Base-by-base conservation (phyloP, 2,329 filamentous ascomycete species). In the Pezicula neosporulosa region DNA sequence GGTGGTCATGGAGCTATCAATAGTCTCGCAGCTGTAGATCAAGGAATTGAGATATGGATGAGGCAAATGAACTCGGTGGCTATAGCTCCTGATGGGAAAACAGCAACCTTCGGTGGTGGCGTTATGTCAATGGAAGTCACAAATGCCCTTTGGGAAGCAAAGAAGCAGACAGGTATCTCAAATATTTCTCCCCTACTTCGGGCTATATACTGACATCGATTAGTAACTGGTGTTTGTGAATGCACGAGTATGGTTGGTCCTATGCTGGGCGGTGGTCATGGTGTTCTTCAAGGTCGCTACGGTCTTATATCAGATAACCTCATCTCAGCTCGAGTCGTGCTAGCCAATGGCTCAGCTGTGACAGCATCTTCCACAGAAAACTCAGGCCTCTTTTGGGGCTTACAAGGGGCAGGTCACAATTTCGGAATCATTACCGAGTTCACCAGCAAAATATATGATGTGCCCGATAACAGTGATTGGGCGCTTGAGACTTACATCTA, bases 391-490 rank as follows among this genome's bases (percentile, higher is more conserved):
- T 82, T 71, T 60, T 83, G 78, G 79, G 79, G 69, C 1, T 68
- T 83, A 55, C 68, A 71, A 41, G 79, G 80, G 4, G 79, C 78
- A 2, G 80, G 78, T 1, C 75, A 81, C 51, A 82, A 82, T 62
- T 82, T 82, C 50, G 80, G 79, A 39, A 73, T 82, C 49, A 74
- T 81, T n/a, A 78, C 74, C 1, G 70, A 70, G 1, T 65, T 75
- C 10, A 72, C 69, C 0, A 65, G 66, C 19, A 74, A 75, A 59
- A 70, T 79, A 43, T 77, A 75, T 55, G 68, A 74, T 53, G 68
- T 68, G 27, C 62, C 60, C 41, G 48, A 64, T 57, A 52, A 50
- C 24, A 59, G 63, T 45, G 57, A 63, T 44, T 72, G 68, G 63
- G 68, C 69, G 4, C 68, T 70, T 45, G 64, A 71, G 51, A 73